Base-by-base conservation (phyloP, 2,329 filamentous ascomycete species). In the Xylaria arbuscula region DNA sequence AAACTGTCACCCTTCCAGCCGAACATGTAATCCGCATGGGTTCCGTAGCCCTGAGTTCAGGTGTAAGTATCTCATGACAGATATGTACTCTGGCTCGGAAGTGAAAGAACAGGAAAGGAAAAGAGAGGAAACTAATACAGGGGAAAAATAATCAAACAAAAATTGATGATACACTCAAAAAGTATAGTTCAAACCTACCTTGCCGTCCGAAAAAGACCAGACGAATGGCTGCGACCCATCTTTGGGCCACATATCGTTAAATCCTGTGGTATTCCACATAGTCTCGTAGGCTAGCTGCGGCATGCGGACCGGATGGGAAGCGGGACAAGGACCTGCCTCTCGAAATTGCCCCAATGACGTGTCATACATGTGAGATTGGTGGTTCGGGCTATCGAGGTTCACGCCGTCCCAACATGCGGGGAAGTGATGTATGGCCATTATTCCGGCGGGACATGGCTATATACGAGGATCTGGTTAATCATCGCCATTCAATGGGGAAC, bases 221-320 rank as follows among this genome's bases (percentile, higher is more conserved):
- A 75, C 73, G 42, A 79, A 78, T 3, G 76, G 77, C 59, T 77
- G 74, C 10, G 73, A 76, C 28, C 78, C 79, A 72, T 80, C 77
- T 58, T 75, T 72, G 11, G 75, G 75, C 80, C 80, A 78, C 56
- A 81, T 73, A 75, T 77, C 72, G 66, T 79, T 78, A 72, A 82
- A 83, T 42, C 71, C 72, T 3, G 77, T 74, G 19, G 80, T 81
- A 60, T 83, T 78, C 80, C 83, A 84, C 72, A 84, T 81, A 51
- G 83, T 82, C 73, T 85, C 83, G 76, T 82, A 78, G 17, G 75
- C 75, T n/a, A 85, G 73, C 70, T 84, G 83, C 1, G 83, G 79
- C 13, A 84, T 77, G 5, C 80, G 79, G 6, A 81, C 77, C 0
- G 83, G 83, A 73, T 85, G 76, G 3, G 74, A 76, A 0, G 69